phyloP scores from a whole-genome alignment of 2,329 filamentous ascomycete genomes.

The Colletotrichum paranaense region DNA sequence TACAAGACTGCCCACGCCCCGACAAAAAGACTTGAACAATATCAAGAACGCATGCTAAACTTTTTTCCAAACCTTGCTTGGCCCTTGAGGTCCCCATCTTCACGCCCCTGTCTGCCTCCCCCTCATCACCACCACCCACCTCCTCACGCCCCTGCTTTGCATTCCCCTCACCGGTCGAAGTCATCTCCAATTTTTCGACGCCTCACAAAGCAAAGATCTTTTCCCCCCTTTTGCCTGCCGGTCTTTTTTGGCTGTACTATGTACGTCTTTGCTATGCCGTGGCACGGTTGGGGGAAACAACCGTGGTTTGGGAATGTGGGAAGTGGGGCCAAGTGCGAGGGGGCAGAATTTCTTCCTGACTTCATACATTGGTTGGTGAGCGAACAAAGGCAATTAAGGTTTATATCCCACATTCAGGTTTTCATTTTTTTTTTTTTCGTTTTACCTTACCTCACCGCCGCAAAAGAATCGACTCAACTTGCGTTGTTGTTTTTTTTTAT shows the following conservation, averaged over 20 bases:
- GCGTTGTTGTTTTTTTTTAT: background rate
- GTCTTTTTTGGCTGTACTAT: background rate
- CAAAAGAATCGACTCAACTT: background rate
- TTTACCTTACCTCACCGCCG: background rate
- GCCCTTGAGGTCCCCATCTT: background rate
- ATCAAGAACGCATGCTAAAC: background rate
- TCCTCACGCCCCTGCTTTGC: background rate
- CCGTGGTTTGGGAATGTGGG: background rate
- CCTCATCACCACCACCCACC: background rate
- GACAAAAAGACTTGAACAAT: background rate
- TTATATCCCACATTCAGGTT: background rate
- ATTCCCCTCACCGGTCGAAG: background rate
- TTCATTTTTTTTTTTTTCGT: background rate
- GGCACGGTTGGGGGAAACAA: constrained; percentile 3
- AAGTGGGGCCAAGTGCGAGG: background rate
- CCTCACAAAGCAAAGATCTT: background rate
- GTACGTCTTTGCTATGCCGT: background rate
- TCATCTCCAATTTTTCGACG: background rate
- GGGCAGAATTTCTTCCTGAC: background rate
- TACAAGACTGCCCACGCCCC: background rate
- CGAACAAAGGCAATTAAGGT: background rate
- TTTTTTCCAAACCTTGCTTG: background rate
- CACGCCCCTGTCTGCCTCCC: background rate
- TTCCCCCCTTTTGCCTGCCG: background rate
- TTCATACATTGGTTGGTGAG: background rate